phyloP scores from a whole-genome alignment of 495 filamentous ascomycete genomes.

The Talaromyces trachyspermus region DNA sequence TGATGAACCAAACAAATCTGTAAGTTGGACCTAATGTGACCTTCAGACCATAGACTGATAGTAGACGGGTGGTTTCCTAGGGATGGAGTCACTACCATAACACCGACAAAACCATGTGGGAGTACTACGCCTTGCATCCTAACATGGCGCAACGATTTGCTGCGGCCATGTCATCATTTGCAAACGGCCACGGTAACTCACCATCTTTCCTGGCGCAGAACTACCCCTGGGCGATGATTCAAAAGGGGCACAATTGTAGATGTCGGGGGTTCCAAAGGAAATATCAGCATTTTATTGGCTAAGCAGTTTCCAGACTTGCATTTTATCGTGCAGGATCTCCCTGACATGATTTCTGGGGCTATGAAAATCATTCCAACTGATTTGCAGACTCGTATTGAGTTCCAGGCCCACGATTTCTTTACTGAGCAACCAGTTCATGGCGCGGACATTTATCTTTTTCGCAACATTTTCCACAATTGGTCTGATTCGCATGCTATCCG shows the following conservation, averaged over 20 bases:
- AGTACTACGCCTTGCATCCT: conserved; percentile 32
- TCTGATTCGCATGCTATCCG: conserved; percentile 23
- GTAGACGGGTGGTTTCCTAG: conserved; percentile 5
- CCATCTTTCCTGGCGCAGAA: conserved; percentile 29
- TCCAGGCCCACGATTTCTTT: conserved; percentile 43
- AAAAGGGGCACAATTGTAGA: conserved; percentile 23
- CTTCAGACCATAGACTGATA: not conserved
- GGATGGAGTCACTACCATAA: conserved; percentile 9
- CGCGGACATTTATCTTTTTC: conserved; percentile 41
- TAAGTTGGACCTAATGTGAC: not conserved
- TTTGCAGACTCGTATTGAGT: not conserved
- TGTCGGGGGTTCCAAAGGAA: conserved; percentile 25
- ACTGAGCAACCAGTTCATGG: conserved; percentile 33
- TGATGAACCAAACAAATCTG: conserved; percentile 8
- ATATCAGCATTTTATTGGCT: conserved; percentile 19
- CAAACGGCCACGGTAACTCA: conserved; percentile 41
- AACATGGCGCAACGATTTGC: conserved; percentile 41
- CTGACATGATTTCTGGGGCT: conserved; percentile 25
- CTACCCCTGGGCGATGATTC: conserved; percentile 29
- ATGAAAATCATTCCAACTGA: not conserved
- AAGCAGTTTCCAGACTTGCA: conserved; percentile 15
- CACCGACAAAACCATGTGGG: conserved; percentile 7
- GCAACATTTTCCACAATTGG: conserved; percentile 39
- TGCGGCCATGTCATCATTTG: conserved; percentile 42
- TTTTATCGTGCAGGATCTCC: conserved; percentile 49